Evolutionary conservation across 768 basidiomycete species (phyloP), one percentile per base, ranked within the genome.

Genomic region (Leucogyrophana mollusca): DNA sequence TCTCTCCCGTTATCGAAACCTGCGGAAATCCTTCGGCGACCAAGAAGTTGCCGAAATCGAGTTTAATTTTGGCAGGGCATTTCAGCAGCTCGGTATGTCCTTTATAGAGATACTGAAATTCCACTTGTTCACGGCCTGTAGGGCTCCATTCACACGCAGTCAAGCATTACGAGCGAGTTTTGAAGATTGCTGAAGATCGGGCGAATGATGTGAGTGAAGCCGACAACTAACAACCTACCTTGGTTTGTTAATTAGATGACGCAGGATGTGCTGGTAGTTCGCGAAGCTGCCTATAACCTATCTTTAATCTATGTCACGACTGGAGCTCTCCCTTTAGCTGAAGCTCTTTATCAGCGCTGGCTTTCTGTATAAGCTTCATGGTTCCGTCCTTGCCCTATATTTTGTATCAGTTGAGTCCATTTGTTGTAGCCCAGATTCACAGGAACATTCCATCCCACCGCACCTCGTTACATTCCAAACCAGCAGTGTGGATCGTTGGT

Each of bases 1-100:
- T 64, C 65, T 97, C 20, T 77, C 84, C 0, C 78, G 82, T 39
- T 99, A 98, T 63, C 80, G 92, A 14, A 71, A 73, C n/a, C 58
- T 87, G 2, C 75, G 86, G 11, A 72, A 70, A 34, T 65, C 54
- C 2, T 69, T 70, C 39, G 62, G 65, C 2, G 63, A 71, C 2
- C 73, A 53, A 3, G 44, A 70, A 3, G 54, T 76, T 18, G 77
- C 82, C 22, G 94, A 98, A 64, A 85, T 95, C 3, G 91, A 99
- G 47, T 97, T 80, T 62, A 99, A 99, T 64, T 90, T 94, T 59
- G 95, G 87, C 0, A 75, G 95, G 37, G 80, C 83, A 1, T 98
- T 96, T 61, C 95, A 98, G 59, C 89, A 94, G 49, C 72, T 96
- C n/a, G 90, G 93, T 92, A 50, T 45, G 77, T 56, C 10, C 1